Conservation (phyloP, 805 yeast species). For the Lachancea waltii region DNA sequence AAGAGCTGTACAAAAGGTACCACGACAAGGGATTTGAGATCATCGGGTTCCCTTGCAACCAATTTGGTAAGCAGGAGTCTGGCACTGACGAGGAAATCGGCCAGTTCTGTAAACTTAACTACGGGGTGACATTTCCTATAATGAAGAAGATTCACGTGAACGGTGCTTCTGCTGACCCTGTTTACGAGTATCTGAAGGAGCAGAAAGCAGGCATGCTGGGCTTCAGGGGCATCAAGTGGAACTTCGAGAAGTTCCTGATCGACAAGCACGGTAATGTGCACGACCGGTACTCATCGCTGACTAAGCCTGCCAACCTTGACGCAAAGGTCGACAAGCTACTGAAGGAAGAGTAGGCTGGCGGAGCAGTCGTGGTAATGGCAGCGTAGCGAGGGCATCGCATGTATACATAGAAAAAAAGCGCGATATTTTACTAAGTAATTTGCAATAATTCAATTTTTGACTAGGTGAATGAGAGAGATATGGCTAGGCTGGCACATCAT, state of each 20-base stretch:
- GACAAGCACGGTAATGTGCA: constrained; percentile 50
- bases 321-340: constrained; percentile 54
- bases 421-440: no score
- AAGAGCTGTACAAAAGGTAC: constrained; percentile 60
- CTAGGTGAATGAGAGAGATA: no score
- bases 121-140: constrained; percentile 88
- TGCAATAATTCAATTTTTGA: no score
- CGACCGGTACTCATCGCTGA: constrained; percentile 56
- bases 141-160: constrained; percentile 84
- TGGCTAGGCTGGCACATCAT: no score
- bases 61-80: constrained; percentile 78
- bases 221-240: constrained; percentile 69
- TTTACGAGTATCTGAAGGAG: constrained; percentile 68
- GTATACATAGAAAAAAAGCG: not conserved
- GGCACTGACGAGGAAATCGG: constrained; percentile 62
- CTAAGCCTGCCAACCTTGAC: constrained; percentile 59
- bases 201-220: constrained; percentile 56
- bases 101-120: constrained; percentile 67
- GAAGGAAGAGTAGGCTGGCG: constrained; percentile 1
- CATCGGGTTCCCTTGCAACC: constrained; percentile 88
- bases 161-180: constrained; percentile 74
- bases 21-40: constrained; percentile 56
- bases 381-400: not conserved
- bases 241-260: constrained; percentile 65
- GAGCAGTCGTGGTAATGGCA: not conserved